Percentiles rank a stretch among this genome's conserved stretches.
These are phyloP conservation scores for Nigrospora oryzae DNA, from an alignment of 2,329 filamentous ascomycete species.

Conservation along the genomic window DNA sequence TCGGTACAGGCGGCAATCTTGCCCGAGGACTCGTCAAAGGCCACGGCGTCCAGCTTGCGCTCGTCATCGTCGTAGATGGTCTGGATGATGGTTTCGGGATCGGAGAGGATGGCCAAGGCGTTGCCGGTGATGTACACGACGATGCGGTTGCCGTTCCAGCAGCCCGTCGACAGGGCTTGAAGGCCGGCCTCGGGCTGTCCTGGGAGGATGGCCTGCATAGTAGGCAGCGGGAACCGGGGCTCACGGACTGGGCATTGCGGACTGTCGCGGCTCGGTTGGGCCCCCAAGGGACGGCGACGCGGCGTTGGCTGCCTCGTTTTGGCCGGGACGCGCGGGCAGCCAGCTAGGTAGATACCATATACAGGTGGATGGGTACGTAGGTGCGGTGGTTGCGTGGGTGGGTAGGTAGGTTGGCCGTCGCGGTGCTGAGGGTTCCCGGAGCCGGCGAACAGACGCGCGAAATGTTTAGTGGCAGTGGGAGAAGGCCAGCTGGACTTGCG, in stretches of 20 bases:
- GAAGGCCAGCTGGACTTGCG: too few relatives aligned
- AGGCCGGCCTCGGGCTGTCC: conserved; percentile 38
- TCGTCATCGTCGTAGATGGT: conserved; percentile 82
- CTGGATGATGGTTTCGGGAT: conserved; percentile 68
- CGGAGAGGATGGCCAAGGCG: conserved; percentile 75
- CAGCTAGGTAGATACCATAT: too few relatives aligned
- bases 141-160: conserved; percentile 28
- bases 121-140: conserved; percentile 77
- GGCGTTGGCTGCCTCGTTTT: too few relatives aligned
- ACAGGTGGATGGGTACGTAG: too few relatives aligned
- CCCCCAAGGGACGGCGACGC: not conserved
- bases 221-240: conserved; percentile 14
- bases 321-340: too few relatives aligned
- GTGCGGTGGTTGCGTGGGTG: too few relatives aligned
- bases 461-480: too few relatives aligned
- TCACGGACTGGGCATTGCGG: conserved; percentile 7
- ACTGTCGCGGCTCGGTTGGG: conserved; percentile 15
- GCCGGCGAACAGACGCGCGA: too few relatives aligned
- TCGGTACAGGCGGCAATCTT: conserved; percentile 74
- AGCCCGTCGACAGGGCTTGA: conserved; percentile 37
- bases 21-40: conserved; percentile 72
- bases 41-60: conserved; percentile 60
- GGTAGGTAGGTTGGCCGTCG: too few relatives aligned
- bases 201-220: conserved; percentile 39
- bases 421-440: too few relatives aligned